These are phyloP conservation scores for Mucor racemosus DNA, from an alignment of 371 early-diverging fungal species.

Conservation along the genomic window DNA sequence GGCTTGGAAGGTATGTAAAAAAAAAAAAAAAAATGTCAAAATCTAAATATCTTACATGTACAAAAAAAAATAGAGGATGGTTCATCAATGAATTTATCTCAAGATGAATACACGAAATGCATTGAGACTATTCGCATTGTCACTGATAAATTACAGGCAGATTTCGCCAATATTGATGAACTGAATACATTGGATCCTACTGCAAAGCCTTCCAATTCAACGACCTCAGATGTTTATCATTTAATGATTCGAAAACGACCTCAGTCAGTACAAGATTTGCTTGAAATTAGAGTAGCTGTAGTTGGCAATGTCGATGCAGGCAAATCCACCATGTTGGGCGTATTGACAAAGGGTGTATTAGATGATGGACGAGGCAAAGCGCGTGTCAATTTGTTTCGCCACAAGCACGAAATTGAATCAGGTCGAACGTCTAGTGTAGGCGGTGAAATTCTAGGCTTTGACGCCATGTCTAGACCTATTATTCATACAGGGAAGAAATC, in stretches of 20 bases:
- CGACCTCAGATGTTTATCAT: constrained; percentile 34
- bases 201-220: not conserved
- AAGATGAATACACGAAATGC: constrained; percentile 60
- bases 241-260: constrained; percentile 76
- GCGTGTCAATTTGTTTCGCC: constrained; percentile 86
- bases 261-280: constrained; percentile 72
- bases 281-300: constrained; percentile 89
- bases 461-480: constrained; percentile 61
- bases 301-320: constrained; percentile 89
- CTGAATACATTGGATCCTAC: constrained; percentile 27
- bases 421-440: constrained; percentile 93
- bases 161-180: constrained; percentile 69
- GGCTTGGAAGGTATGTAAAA: constrained; percentile 76
- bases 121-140: constrained; percentile 51
- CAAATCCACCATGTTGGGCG: constrained; percentile 87
- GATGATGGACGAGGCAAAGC: constrained; percentile 96
- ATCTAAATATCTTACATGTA: too few species aligned
- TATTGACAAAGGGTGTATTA: constrained; percentile 84
- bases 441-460: constrained; percentile 89
- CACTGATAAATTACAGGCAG: constrained; percentile 60
- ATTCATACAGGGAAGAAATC: constrained; percentile 52
- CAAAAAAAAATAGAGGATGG: constrained; percentile 66
- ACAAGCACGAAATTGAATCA: constrained; percentile 92
- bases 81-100: constrained; percentile 65
- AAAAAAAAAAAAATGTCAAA: too few species aligned